Evolutionary conservation across 768 basidiomycete species (phyloP).

Genomic region (Lentinula guzmanii): DNA sequence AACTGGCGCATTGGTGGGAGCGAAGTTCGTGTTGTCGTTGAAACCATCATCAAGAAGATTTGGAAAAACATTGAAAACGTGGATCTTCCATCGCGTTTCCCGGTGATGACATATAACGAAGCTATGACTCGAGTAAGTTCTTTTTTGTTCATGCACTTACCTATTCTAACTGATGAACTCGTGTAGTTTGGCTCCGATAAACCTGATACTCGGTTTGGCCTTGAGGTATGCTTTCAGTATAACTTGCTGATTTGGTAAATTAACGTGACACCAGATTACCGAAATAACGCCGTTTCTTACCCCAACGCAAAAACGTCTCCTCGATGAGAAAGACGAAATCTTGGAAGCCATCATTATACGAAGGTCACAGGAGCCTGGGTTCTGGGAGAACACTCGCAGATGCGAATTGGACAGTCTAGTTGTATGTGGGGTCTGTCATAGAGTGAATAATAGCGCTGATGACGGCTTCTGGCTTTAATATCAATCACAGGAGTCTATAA

Average conservation of each 20-base stretch:
- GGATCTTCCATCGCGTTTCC: constrained; percentile 56
- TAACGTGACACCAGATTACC: constrained; percentile 29
- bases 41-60: constrained; percentile 65
- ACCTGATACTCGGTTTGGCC: constrained; percentile 83
- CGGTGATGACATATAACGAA: constrained; percentile 82
- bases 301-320: constrained; percentile 19
- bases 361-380: constrained; percentile 29
- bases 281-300: constrained; percentile 35
- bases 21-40: constrained; percentile 76
- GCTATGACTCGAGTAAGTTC: constrained; percentile 80
- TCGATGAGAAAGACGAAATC: constrained; percentile 24
- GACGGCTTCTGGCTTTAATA: neutral
- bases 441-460: neutral
- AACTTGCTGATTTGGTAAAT: neutral
- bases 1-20: constrained; percentile 82
- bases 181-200: constrained; percentile 88
- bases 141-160: constrained; percentile 4
- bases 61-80: constrained; percentile 70
- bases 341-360: constrained; percentile 44
- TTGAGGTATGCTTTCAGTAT: constrained; percentile 54
- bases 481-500: constrained; percentile 40
- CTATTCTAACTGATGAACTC: constrained; percentile 14
- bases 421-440: constrained; percentile 18
- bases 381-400: constrained; percentile 34
- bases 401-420: constrained; percentile 21